Evolutionary conservation across 2,329 filamentous ascomycete species (phyloP).

Genomic region (Capronia coronata): DNA sequence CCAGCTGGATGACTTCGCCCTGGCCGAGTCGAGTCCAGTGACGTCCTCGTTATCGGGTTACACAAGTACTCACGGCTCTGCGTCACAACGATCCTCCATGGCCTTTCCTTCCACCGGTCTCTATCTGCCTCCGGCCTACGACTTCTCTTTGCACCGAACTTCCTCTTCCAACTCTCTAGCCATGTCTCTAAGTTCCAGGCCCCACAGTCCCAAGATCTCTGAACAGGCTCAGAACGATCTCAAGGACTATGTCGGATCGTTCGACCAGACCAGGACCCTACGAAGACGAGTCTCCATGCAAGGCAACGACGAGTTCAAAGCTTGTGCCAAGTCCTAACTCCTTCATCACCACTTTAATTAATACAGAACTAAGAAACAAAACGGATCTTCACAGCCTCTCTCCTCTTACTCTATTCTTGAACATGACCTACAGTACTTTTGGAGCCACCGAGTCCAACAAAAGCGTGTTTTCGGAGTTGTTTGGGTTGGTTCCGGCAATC

Average conservation of each 20-base stretch:
- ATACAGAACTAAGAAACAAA: too few relatives aligned
- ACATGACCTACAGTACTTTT: not conserved
- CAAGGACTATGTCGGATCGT: slow-evolving; percentile 77
- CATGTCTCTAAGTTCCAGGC: slow-evolving; percentile 40
- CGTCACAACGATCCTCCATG: slow-evolving; percentile 11
- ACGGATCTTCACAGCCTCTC: too few relatives aligned
- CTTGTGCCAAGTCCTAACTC: slow-evolving; percentile 10
- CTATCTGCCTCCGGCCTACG: slow-evolving; percentile 67
- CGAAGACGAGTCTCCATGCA: slow-evolving; percentile 34
- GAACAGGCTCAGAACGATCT: slow-evolving; percentile 73
- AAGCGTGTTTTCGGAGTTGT: not conserved
- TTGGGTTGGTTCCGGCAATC: too few relatives aligned
- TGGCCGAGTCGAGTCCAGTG: slow-evolving; percentile 34
- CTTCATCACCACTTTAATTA: not conserved
- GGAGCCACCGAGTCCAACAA: not conserved
- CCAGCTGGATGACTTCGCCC: slow-evolving; percentile 59
- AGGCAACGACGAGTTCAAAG: slow-evolving; percentile 22
- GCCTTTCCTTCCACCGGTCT: slow-evolving; percentile 47
- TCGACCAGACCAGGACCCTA: slow-evolving; percentile 66
- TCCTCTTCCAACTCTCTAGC: slow-evolving; percentile 40
- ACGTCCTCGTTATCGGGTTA: slow-evolving; percentile 18
- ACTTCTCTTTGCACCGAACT: slow-evolving; percentile 55
- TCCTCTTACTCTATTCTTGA: not conserved
- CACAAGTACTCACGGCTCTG: slow-evolving; percentile 44
- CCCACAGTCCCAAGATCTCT: slow-evolving; percentile 70